phyloP scores from a whole-genome alignment of 257 asterid species.

The Fraxinus excelsior region DNA sequence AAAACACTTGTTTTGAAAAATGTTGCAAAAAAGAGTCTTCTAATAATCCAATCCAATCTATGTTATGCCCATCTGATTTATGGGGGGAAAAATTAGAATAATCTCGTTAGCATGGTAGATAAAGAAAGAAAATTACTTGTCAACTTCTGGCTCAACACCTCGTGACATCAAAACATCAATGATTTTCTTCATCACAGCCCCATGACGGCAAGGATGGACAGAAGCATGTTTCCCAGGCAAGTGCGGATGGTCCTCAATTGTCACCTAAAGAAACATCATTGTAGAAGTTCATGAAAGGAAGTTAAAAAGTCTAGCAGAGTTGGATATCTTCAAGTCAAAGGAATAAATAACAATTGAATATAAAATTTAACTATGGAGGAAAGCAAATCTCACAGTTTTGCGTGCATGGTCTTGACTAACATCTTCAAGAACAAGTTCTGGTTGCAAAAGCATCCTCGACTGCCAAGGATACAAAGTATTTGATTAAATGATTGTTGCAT shows the following conservation, averaged over 20 bases:
- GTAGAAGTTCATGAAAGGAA: slow-evolving; percentile 1
- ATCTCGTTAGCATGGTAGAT: not conserved
- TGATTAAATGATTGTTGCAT: slow-evolving; percentile 11
- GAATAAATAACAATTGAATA: not conserved
- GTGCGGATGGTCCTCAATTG: slow-evolving; percentile 98
- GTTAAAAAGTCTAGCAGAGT: slow-evolving; percentile 1
- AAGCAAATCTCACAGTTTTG: slow-evolving; percentile 73
- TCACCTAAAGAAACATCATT: slow-evolving; percentile 53
- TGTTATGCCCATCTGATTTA: not conserved
- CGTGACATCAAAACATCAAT: slow-evolving; percentile 12
- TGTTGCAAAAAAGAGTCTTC: not conserved
- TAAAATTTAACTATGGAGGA: slow-evolving; percentile 3
- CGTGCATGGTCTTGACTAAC: slow-evolving; percentile 99
- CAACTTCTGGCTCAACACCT: slow-evolving; percentile 7
- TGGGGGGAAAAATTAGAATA: not conserved
- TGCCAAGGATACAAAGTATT: slow-evolving; percentile 36
- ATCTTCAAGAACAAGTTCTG: slow-evolving; percentile 94
- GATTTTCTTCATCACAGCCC: slow-evolving; percentile 97
- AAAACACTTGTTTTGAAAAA: not conserved
- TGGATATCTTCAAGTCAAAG: not conserved
- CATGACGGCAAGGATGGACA: slow-evolving; percentile 98
- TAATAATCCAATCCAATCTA: not conserved
- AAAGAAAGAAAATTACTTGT: not conserved
- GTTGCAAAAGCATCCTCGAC: slow-evolving; percentile 94
- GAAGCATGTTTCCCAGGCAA: slow-evolving; percentile 97